phyloP scores from a whole-genome alignment of 2,329 filamentous ascomycete genomes.

The Ilyonectria destructans region DNA sequence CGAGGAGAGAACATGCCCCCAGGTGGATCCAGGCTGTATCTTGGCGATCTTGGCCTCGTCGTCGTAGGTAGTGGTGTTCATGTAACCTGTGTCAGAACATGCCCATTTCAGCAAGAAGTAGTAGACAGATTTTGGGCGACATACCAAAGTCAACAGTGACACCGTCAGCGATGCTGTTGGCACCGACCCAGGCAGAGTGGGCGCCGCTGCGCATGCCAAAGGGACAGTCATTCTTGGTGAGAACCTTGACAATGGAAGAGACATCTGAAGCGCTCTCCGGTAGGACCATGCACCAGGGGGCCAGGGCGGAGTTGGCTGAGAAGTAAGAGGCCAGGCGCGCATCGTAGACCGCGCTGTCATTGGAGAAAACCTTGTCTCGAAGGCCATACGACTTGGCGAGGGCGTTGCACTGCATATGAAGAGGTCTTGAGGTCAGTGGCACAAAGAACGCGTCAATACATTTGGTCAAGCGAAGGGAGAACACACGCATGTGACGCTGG shows the following conservation, averaged over 20 bases:
- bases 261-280: constrained; percentile 46
- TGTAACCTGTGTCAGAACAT: constrained; percentile 28
- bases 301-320: constrained; percentile 51
- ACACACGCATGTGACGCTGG: too few relatives aligned
- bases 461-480: too few relatives aligned
- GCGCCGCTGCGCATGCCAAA: constrained; percentile 54
- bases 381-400: too few relatives aligned
- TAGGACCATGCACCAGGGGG: constrained; percentile 50
- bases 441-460: too few relatives aligned
- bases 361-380: too few relatives aligned
- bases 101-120: too few relatives aligned
- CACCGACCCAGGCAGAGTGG: constrained; percentile 52
- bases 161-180: constrained; percentile 48
- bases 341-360: too few relatives aligned
- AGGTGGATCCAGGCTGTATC: constrained; percentile 59
- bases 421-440: too few relatives aligned
- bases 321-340: too few relatives aligned
- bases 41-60: constrained; percentile 46
- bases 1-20: constrained; percentile 52
- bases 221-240: constrained; percentile 44
- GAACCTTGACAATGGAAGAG: constrained; percentile 40
- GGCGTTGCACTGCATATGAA: too few relatives aligned
- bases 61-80: constrained; percentile 53
- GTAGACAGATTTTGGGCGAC: neutral
- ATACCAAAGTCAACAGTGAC: constrained; percentile 49